Base-by-base conservation (phyloP, 495 filamentous ascomycete species). In the Astrothelium macrocarpum region DNA sequence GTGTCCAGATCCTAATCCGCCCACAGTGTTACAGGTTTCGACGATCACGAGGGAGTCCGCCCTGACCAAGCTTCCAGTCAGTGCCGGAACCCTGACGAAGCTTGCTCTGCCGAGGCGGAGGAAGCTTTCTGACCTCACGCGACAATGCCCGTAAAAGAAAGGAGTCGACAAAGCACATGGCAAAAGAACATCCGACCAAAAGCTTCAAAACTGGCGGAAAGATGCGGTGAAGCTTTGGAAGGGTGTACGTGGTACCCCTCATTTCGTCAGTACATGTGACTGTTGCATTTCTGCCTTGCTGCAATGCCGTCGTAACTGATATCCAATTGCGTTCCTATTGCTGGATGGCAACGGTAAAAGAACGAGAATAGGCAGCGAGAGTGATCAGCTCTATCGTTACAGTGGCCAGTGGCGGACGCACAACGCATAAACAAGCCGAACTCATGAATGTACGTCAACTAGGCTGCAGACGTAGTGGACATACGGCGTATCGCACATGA, bases 251-350 rank as follows among this genome's bases (percentile, higher is more conserved):
- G 49, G 20, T 49, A n/a, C 49, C 49, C 49, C 49, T 56, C 49
- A 56, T 28, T 56, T 4, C 29, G 16, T 56, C 49, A 56, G 25
- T 56, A 56, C 49, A 56, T 56, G 49, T 56, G 49, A 56, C 49
- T 25, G 49, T 56, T 56, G 49, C 49, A 56, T 56, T 56, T 56
- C 49, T 56, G 20, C 49, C 5, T 3, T 56, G 23, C 49, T 56
- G 12, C 29, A 56, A 0, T 10, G n/a, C 49, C 25, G 49, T 56
- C 23, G 49, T 26, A 20, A 29, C 49, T 25, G 49, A 56, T 56
- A 16, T 56, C 25, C 49, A 56, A 56, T 26, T 29, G 49, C 25
- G 9, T 29, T 28, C 10, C 49, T 9, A 56, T 56, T 25, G 25
- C 49, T 25, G 25, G 25, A 29, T 20, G 20, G 25, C 49, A n/a